phyloP scores from a whole-genome alignment of 331 rosid species.

The Acacia pycnantha region DNA sequence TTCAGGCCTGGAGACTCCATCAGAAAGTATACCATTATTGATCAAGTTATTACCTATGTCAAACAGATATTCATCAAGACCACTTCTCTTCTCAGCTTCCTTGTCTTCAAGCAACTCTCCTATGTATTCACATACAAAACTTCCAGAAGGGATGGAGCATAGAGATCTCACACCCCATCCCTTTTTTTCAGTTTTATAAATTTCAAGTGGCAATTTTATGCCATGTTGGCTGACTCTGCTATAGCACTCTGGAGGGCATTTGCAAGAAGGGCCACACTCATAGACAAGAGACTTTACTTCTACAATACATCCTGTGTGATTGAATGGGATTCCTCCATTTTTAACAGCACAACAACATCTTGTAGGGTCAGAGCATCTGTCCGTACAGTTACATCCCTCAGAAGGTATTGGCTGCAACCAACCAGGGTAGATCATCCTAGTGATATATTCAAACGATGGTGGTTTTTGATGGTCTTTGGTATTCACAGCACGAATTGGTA shows the following conservation, averaged over 20 bases:
- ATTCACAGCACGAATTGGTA: slow-evolving; percentile 55
- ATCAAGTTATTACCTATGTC: slow-evolving; percentile 52
- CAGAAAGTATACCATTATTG: slow-evolving; percentile 40
- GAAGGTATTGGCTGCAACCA: slow-evolving; percentile 52
- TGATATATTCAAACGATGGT: slow-evolving; percentile 47
- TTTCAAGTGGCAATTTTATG: slow-evolving; percentile 55
- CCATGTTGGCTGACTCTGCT: slow-evolving; percentile 66
- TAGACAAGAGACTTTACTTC: slow-evolving; percentile 62
- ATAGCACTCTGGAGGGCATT: slow-evolving; percentile 56
- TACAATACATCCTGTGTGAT: slow-evolving; percentile 55
- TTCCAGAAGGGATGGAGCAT: slow-evolving; percentile 61
- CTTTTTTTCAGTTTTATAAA: slow-evolving; percentile 56
- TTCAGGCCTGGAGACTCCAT: slow-evolving; percentile 37
- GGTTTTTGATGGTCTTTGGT: slow-evolving; percentile 54
- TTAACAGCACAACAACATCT: slow-evolving; percentile 53
- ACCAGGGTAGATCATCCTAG: slow-evolving; percentile 55
- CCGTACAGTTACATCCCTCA: slow-evolving; percentile 53
- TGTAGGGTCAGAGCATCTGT: slow-evolving; percentile 51
- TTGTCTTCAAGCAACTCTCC: slow-evolving; percentile 64
- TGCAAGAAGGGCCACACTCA: slow-evolving; percentile 70
- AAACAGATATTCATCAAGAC: slow-evolving; percentile 66
- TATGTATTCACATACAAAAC: slow-evolving; percentile 66
- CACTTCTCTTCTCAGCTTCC: slow-evolving; percentile 55
- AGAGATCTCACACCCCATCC: slow-evolving; percentile 87
- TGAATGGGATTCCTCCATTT: slow-evolving; percentile 67